phyloP scores from a whole-genome alignment of 2,329 filamentous ascomycete genomes.

The Ceratocystis huliohia region DNA sequence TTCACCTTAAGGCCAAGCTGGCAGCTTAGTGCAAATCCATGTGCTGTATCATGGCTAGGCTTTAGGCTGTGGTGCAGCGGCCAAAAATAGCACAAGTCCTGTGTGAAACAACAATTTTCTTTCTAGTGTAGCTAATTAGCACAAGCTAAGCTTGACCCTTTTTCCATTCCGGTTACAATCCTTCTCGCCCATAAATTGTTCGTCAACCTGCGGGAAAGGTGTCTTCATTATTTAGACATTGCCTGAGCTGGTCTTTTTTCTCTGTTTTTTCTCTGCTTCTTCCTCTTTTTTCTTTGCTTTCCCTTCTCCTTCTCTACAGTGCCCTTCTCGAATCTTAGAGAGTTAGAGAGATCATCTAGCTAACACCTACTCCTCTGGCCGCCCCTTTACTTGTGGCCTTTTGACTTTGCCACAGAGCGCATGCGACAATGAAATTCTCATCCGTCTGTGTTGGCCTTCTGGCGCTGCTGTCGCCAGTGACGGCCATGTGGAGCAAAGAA shows the following conservation, averaged over 20 bases:
- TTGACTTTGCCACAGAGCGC: not conserved
- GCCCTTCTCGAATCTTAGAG: conserved; percentile 25
- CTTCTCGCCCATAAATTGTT: not conserved
- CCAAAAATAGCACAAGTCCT: not conserved
- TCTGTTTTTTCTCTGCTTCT: not conserved
- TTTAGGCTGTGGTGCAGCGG: no score
- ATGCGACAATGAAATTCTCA: conserved; percentile 54
- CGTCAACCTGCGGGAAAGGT: conserved; percentile 27
- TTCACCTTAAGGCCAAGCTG: no score
- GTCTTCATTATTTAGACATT: conserved; percentile 26
- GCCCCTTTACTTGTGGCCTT: not conserved
- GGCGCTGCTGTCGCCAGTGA: conserved; percentile 52
- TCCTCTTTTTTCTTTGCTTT: not conserved
- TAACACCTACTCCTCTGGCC: not conserved
- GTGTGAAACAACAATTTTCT: conserved; percentile 6
- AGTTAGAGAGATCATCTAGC: not conserved
- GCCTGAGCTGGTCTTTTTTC: not conserved
- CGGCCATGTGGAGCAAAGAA: conserved; percentile 75
- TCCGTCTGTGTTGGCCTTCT: conserved; percentile 56
- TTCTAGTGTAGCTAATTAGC: not conserved
- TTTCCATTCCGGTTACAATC: not conserved
- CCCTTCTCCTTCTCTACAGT: not conserved
- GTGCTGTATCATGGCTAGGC: no score
- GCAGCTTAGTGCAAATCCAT: no score
- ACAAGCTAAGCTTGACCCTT: not conserved